Evolutionary conservation across 116 monocot genomes (phyloP).

Genomic region (Dioscorea cayenensis): DNA sequence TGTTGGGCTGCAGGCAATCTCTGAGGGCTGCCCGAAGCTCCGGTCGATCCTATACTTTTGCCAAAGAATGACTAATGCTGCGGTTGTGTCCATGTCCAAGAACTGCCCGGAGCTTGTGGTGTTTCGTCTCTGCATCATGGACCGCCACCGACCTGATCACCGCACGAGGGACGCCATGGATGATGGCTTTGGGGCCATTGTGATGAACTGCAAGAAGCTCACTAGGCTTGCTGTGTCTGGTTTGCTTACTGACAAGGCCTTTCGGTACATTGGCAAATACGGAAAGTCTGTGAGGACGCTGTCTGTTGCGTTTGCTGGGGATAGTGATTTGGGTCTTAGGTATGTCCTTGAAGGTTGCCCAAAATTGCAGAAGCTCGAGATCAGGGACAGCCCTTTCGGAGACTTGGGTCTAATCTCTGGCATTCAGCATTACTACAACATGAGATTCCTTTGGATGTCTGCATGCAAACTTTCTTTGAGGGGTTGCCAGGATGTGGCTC

Average conservation of each 20-base stretch:
- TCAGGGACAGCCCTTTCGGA: constrained; percentile 83
- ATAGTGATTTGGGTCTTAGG: constrained; percentile 52
- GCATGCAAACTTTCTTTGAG: constrained; percentile 55
- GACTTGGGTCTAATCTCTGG: constrained; percentile 65
- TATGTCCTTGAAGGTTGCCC: constrained; percentile 81
- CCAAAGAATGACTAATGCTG: constrained; percentile 73
- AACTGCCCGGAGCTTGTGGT: constrained; percentile 69
- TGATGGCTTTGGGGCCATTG: constrained; percentile 82
- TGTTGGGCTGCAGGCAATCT: constrained; percentile 61
- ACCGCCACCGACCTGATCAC: constrained; percentile 56
- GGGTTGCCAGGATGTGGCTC: constrained; percentile 71
- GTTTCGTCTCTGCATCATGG: constrained; percentile 92
- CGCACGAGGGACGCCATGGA: constrained; percentile 79
- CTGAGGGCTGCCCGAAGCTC: constrained; percentile 76
- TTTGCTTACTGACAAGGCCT: constrained; percentile 68
- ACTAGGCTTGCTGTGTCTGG: constrained; percentile 84
- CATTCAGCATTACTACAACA: constrained; percentile 73
- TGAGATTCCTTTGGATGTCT: constrained; percentile 96
- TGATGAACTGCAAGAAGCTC: constrained; percentile 83
- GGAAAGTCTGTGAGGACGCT: constrained; percentile 72
- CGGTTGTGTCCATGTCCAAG: constrained; percentile 66
- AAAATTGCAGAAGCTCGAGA: constrained; percentile 79
- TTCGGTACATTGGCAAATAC: constrained; percentile 67
- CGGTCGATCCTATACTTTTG: constrained; percentile 82
- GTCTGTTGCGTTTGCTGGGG: constrained; percentile 85